phyloP scores from a whole-genome alignment of 768 basidiomycete species.

The Cystoderma amianthinum region DNA sequence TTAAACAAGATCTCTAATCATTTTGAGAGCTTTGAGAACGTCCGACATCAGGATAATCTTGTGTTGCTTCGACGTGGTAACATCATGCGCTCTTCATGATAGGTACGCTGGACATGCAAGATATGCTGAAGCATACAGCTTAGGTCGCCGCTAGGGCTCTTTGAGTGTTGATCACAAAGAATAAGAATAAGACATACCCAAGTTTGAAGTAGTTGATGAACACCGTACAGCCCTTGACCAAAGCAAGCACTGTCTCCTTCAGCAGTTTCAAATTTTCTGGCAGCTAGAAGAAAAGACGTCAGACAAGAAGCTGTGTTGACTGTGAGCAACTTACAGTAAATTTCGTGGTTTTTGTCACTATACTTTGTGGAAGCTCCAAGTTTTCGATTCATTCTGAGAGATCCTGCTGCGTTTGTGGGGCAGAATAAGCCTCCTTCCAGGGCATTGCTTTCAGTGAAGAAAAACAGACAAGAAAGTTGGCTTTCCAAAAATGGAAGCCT shows the following conservation, averaged over 20 bases:
- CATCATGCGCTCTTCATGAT: constrained; percentile 71
- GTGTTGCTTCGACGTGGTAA: constrained; percentile 74
- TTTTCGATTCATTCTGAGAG: constrained; percentile 83
- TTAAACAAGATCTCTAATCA: constrained; percentile 64
- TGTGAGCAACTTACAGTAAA: constrained; percentile 72
- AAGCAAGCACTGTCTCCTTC: constrained; percentile 81
- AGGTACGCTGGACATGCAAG: neutral
- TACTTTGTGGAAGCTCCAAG: constrained; percentile 79
- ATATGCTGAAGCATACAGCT: constrained; percentile 10
- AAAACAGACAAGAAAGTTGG: too few relatives aligned
- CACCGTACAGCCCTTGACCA: constrained; percentile 86
- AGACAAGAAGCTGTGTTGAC: too few relatives aligned
- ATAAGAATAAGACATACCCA: constrained; percentile 49
- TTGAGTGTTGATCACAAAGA: too few relatives aligned
- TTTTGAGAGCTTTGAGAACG: constrained; percentile 80
- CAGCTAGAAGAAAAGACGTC: constrained; percentile 55
- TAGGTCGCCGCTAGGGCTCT: constrained; percentile 53
- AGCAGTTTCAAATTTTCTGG: constrained; percentile 83
- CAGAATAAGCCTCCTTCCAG: constrained; percentile 53
- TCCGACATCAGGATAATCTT: constrained; percentile 88
- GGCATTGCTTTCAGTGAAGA: too few relatives aligned
- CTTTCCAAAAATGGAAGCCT: too few relatives aligned
- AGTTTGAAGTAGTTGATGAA: constrained; percentile 95
- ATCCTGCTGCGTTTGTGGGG: constrained; percentile 71
- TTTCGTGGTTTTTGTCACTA: constrained; percentile 82